Base-by-base conservation (phyloP, 257 asterid species). In the Voacanga thouarsii region DNA sequence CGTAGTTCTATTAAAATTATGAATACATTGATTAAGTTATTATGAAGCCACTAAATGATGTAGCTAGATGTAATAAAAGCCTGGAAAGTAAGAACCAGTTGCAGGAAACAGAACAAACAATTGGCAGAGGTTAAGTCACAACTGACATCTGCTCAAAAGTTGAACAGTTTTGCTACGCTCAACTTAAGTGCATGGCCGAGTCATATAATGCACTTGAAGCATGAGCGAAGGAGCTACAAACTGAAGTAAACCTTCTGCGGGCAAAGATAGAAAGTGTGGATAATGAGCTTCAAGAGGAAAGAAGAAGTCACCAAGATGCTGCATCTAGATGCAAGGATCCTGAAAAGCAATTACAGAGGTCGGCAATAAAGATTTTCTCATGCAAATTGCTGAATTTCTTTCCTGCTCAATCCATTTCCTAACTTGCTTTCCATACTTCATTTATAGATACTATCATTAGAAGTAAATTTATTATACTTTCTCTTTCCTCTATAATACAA, bases 151-250 rank as follows among this genome's bases (percentile, higher is more conserved):
- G 93, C 96, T 75, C 91, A 90, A 77, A 93, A 86, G 85, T 84
- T 88, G 77, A 91, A 93, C 83, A 84, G 97, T 85, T 87, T 95
- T 87, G 90, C 97, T 71, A 91, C 87, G 93, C 97, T 47, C 99
- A 95, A 87, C 97, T 95, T 75, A 95, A 91, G 81, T 95, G 99
- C 86, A 95, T 95, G 99, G 96, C 97, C 7, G 98, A 93, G 81
- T 95, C 99, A 4, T 95, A 95, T 87, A 91, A 85, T 50, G 82
- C 90, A 39, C 98, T 93, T 79, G 99, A 93, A 85, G 77, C 87
- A 39, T 90, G 96, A 30, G 89, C 97, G 19, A 94, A 86, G 78
- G 93, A 89, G 71, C 85, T 93, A 53, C 92, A 93, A 82, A 82
- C 82, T 78, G 97, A 93, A 85, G 85, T 90, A 19, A 84, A 89